phyloP scores from a whole-genome alignment of 2,329 filamentous ascomycete species.

The Arthroderma sp. region DNA sequence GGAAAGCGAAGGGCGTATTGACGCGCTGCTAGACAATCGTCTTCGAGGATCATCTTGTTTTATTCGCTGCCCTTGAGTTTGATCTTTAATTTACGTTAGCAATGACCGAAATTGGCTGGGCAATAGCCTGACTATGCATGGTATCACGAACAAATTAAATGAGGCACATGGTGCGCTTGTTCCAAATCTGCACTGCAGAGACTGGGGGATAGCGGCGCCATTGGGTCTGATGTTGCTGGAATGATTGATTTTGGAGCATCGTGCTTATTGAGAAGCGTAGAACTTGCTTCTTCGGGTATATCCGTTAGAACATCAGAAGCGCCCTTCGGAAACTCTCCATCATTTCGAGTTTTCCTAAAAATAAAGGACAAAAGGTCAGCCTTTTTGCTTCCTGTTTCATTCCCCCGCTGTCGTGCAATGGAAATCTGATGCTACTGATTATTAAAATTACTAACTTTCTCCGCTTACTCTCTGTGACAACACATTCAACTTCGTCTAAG shows the following conservation, averaged over 20 bases:
- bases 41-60: constrained; percentile 33
- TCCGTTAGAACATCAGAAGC: constrained; percentile 24
- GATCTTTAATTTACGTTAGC: constrained; percentile 25
- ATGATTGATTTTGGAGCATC: constrained; percentile 17
- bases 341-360: constrained; percentile 28
- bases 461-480: constrained; percentile 30
- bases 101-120: not conserved
- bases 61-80: constrained; percentile 34
- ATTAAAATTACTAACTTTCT: constrained; percentile 37
- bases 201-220: constrained; percentile 29
- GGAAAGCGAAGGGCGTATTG: constrained; percentile 23
- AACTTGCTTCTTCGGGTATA: constrained; percentile 21
- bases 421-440: not conserved
- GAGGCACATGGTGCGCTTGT: constrained; percentile 46
- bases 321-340: constrained; percentile 23
- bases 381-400: no score
- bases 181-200: constrained; percentile 36
- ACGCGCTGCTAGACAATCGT: constrained; percentile 30
- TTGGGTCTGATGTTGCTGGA: constrained; percentile 8
- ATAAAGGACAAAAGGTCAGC: no score
- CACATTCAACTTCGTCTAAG: constrained; percentile 16
- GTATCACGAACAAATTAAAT: constrained; percentile 47
- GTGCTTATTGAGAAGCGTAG: constrained; percentile 17
- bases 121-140: not conserved
- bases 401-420: no score